Conservation (phyloP, 805 yeast genomes). For the Candida fluviatilis region DNA sequence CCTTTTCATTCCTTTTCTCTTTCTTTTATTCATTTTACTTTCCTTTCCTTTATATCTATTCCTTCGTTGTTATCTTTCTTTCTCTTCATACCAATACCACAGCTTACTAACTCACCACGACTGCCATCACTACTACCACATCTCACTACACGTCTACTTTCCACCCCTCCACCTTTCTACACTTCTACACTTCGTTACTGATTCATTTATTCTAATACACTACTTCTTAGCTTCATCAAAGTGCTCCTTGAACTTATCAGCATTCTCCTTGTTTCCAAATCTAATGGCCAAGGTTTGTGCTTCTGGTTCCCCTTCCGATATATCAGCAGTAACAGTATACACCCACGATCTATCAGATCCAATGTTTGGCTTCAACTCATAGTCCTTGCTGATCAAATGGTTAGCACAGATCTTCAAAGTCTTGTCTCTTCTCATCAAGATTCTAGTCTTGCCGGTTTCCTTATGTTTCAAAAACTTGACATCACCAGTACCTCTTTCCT, state of each 20-base stretch:
- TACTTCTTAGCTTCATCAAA: conserved; percentile 76
- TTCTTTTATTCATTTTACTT: too few species aligned
- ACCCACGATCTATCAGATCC: conserved; percentile 99
- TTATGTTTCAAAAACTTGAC: conserved; percentile 93
- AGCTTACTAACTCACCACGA: too few species aligned
- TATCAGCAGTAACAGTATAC: conserved; percentile 88
- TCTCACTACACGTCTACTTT: too few species aligned
- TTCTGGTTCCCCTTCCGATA: conserved; percentile 93
- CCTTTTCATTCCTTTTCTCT: too few species aligned
- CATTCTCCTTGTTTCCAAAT: conserved; percentile 87
- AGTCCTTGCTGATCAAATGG: conserved; percentile 82
- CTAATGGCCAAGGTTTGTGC: conserved; percentile 96
- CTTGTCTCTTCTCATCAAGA: conserved; percentile 98
- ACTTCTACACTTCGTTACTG: not conserved
- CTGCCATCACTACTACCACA: too few species aligned
- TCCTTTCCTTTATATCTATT: too few species aligned
- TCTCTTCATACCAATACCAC: too few species aligned
- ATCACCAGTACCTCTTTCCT: conserved; percentile 99
- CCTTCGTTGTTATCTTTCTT: too few species aligned
- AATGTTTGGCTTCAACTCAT: conserved; percentile 82
- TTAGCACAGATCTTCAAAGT: conserved; percentile 97
- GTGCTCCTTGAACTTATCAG: conserved; percentile 90
- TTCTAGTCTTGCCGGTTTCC: conserved; percentile 73
- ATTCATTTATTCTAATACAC: too few species aligned
- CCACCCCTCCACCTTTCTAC: too few species aligned